These are phyloP conservation scores for Hydrangea macrophylla DNA, from an alignment of 148 eudicot species.

Conservation along the genomic window DNA sequence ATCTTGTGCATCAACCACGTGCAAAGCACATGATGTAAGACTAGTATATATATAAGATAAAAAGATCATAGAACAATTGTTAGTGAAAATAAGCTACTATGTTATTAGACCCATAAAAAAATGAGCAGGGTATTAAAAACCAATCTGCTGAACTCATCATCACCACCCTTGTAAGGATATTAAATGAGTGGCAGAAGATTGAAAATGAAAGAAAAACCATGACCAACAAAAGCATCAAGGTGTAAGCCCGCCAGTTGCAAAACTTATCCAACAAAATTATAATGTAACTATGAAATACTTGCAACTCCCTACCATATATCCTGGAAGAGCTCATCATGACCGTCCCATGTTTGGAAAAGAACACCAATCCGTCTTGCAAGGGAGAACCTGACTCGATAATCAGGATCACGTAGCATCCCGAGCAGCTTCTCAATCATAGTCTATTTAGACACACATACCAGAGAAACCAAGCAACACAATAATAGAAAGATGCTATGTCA, in stretches of 20 bases:
- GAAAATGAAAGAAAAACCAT: neutral
- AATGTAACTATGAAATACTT: neutral
- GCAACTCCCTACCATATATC: constrained; percentile 67
- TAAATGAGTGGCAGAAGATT: neutral
- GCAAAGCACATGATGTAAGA: no score
- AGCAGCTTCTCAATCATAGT: constrained; percentile 81
- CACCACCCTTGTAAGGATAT: neutral
- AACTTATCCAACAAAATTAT: neutral
- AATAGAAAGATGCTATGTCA: neutral
- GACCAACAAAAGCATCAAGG: neutral
- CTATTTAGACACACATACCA: constrained; percentile 32
- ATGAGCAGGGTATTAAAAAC: neutral
- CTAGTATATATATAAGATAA: no score
- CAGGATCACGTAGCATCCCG: constrained; percentile 75
- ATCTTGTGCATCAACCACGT: no score
- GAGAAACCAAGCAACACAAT: constrained; percentile 9
- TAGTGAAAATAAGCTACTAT: neutral
- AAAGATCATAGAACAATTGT: no score
- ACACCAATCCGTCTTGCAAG: constrained; percentile 79
- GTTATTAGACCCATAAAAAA: no score
- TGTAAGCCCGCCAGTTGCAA: neutral
- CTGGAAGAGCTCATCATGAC: constrained; percentile 86
- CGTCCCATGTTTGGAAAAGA: constrained; percentile 98
- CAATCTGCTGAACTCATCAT: neutral
- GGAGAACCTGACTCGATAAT: constrained; percentile 76